These are phyloP conservation scores for Phialophora chinensis DNA, from an alignment of 2,329 filamentous ascomycete genomes.

Conservation along the genomic window DNA sequence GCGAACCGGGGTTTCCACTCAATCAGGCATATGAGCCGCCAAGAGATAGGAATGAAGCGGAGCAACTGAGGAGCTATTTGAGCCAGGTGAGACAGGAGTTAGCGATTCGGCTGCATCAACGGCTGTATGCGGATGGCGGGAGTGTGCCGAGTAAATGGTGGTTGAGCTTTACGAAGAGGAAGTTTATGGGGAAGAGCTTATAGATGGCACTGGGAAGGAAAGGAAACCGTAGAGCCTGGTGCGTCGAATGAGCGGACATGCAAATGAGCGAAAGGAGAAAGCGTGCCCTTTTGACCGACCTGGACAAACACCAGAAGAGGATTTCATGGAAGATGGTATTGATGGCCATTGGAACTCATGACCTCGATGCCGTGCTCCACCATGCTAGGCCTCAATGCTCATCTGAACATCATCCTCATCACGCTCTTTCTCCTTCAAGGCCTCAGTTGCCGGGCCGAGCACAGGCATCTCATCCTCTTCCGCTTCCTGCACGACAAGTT, in stretches of 20 bases:
- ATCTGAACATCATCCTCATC: conserved; percentile 14
- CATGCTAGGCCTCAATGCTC: conserved; percentile 9
- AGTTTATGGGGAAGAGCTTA: conserved; percentile 97
- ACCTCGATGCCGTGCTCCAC: not conserved
- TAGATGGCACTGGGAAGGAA: conserved; percentile 47
- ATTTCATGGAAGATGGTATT: not conserved
- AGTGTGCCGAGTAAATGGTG: conserved; percentile 82
- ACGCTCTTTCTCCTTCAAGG: conserved; percentile 11
- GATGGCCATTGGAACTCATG: not conserved
- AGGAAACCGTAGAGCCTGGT: not conserved
- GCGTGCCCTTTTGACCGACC: not conserved
- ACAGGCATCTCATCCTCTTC: conserved; percentile 3
- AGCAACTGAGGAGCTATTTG: conserved; percentile 80
- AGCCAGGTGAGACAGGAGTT: conserved; percentile 89
- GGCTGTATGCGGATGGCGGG: conserved; percentile 78
- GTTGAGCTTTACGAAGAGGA: conserved; percentile 98
- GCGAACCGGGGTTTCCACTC: conserved; percentile 88
- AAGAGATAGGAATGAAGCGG: conserved; percentile 83
- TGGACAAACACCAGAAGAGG: not conserved
- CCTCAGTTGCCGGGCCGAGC: conserved; percentile 2
- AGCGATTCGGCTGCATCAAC: conserved; percentile 77
- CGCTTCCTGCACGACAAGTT: not conserved
- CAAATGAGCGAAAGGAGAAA: not conserved
- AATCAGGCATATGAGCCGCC: conserved; percentile 97
- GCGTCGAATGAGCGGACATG: not conserved